These are phyloP conservation scores for Chlorella vulgaris DNA, from an alignment of 139 green algal genomes.

Conservation along the genomic window DNA sequence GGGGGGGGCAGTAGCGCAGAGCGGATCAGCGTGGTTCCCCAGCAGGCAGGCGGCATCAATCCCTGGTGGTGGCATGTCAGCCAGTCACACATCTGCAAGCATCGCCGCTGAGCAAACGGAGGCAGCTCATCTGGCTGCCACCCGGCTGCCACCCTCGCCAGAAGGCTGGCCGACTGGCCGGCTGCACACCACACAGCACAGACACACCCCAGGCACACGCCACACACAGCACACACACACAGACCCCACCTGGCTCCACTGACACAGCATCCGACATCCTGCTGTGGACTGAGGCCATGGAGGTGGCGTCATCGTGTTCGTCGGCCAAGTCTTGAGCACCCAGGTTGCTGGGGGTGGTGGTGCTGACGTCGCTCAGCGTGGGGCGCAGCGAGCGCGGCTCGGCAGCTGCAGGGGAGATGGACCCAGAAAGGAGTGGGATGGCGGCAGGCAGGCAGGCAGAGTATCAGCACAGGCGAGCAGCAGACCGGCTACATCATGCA, in stretches of 20 bases:
- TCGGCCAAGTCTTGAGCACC: not conserved
- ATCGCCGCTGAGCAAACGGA: too few relatives aligned
- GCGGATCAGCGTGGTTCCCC: not conserved
- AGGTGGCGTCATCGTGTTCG: not conserved
- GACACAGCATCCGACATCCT: not conserved
- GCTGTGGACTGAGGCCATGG: not conserved
- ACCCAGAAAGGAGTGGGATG: not conserved
- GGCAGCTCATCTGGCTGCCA: too few relatives aligned
- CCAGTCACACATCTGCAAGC: too few relatives aligned
- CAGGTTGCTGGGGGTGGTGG: not conserved
- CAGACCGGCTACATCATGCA: not conserved
- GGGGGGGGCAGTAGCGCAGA: not conserved
- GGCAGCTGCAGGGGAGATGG: not conserved
- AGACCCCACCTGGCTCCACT: conserved; percentile 1
- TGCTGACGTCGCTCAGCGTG: conserved; percentile 22
- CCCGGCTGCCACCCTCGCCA: too few relatives aligned
- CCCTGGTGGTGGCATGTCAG: too few relatives aligned
- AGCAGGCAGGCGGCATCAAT: too few relatives aligned
- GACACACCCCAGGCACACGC: too few relatives aligned
- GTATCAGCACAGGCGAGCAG: too few relatives aligned
- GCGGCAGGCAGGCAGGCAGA: too few relatives aligned
- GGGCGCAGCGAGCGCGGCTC: not conserved
- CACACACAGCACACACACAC: too few relatives aligned
- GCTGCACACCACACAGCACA: too few relatives aligned
- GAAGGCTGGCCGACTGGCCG: too few relatives aligned